Base-by-base conservation (phyloP, 2,329 filamentous ascomycete genomes). In the Talaromyces sp. region DNA sequence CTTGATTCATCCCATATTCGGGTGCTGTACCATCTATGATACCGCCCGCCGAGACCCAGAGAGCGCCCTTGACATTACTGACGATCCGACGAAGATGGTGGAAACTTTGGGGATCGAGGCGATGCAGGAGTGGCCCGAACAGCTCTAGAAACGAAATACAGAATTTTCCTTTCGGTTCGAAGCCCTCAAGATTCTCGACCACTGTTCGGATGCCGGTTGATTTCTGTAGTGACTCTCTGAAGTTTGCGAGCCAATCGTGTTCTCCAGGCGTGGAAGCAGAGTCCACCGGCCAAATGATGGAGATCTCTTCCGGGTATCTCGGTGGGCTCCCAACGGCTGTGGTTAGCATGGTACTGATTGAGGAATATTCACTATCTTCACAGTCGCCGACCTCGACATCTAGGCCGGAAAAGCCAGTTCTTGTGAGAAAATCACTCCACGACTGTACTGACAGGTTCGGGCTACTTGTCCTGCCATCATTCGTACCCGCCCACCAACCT, bases 401-500 rank as follows among this genome's bases (percentile, higher is more conserved):
- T 18, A 60, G 44, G 18, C 57, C 57, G 47, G 44, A 54, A 44
- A 60, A 60, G 5, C 57, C 57, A 30, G 57, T 55, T 10, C 30
- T 27, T 12, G 23, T 28, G 51, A 60, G 57, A 27, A 60, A 9
- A 18, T 44, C 30, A 23, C 34, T 16, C 57, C 57, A 60, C n/a
- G 51, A 27, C 57, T 30, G 56, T 23, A 27, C 18, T 42, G 31
- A 42, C 23, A 53, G 18, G 18, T 44, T 42, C 31, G 56, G 16
- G 18, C 56, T 27, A 50, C 27, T 28, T 28, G 40, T 28, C 56
- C 36, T 40, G 56, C n/a, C 30, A 36, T 50, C 47, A 36, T 27
- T 61, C 33, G 10, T 33, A 40, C 16, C 72, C 71, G 68, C 61
- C 76, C 75, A 79, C 77, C 75, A 80, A 0, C 76, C 76, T 0